phyloP scores from a whole-genome alignment of 805 yeast species.

The Hanseniaspora lachancei region DNA sequence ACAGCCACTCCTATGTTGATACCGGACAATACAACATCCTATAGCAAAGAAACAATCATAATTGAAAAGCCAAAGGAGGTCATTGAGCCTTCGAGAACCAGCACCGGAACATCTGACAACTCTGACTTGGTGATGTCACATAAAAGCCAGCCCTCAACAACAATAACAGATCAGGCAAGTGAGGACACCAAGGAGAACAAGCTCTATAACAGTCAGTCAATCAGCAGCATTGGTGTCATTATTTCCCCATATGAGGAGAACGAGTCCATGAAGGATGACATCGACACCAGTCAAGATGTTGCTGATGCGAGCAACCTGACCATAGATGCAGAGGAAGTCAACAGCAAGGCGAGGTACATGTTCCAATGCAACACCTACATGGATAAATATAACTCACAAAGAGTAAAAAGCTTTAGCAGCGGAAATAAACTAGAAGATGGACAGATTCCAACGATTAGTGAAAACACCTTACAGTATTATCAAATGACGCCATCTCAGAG shows the following conservation, averaged over 20 bases:
- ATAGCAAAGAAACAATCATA: not conserved
- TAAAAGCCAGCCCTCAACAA: constrained; percentile 11
- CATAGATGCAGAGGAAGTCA: not conserved
- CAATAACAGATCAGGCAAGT: not conserved
- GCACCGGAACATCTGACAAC: not conserved
- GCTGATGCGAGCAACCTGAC: not conserved
- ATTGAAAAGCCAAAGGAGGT: not conserved
- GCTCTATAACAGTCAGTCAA: not conserved
- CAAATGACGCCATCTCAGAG: constrained; percentile 32
- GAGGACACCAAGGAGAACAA: not conserved
- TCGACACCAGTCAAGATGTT: not conserved
- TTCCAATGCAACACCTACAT: not conserved
- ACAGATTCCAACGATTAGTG: not conserved
- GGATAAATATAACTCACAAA: not conserved
- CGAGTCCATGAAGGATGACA: not conserved
- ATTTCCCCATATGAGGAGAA: not conserved
- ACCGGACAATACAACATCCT: not conserved
- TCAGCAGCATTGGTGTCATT: not conserved
- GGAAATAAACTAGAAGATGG: not conserved
- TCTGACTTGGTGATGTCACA: constrained; percentile 10
- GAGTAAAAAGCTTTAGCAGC: not conserved
- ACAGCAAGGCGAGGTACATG: not conserved
- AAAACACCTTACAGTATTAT: not conserved
- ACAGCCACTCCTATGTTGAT: not conserved
- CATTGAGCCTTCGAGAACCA: not conserved